Percentiles rank a stretch among this genome's conserved stretches.
phyloP scores from a whole-genome alignment of 192 early-diverging fungal genomes.

The Oehlia diaphana region DNA sequence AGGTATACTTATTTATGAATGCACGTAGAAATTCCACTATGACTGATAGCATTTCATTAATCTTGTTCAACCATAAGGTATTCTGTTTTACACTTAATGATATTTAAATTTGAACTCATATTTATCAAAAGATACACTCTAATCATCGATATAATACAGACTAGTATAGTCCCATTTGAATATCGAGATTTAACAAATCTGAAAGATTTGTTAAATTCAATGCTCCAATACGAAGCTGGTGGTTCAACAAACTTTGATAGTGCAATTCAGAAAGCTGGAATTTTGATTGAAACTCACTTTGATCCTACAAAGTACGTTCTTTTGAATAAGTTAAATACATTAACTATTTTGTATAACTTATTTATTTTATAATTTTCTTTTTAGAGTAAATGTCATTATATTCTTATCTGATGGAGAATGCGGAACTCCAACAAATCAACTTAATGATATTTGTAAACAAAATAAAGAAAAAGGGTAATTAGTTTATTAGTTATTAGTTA shows the following conservation, averaged over 20 bases:
- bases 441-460: slow-evolving; percentile 1
- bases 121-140: neutral
- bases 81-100: neutral
- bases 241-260: neutral
- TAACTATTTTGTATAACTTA: too few relatives aligned
- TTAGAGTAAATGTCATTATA: slow-evolving; percentile 28
- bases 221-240: neutral
- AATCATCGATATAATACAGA: neutral
- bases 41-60: slow-evolving; percentile 23
- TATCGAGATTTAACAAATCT: slow-evolving; percentile 1
- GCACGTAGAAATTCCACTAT: neutral
- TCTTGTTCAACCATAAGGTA: slow-evolving; percentile 5
- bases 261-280: slow-evolving; percentile 11
- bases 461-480: slow-evolving; percentile 1
- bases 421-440: neutral
- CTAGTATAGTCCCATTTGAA: neutral
- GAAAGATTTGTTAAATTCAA: neutral
- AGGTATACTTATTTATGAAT: slow-evolving; percentile 27
- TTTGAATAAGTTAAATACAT: too few relatives aligned
- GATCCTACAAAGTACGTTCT: slow-evolving; percentile 8
- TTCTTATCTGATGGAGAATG: slow-evolving; percentile 28
- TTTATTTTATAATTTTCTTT: too few relatives aligned
- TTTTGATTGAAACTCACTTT: neutral
- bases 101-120: neutral
- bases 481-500: too few relatives aligned